Evolutionary conservation across 2,329 filamentous ascomycete genomes (phyloP).

Genomic region (Aspergillus tubingensis): DNA sequence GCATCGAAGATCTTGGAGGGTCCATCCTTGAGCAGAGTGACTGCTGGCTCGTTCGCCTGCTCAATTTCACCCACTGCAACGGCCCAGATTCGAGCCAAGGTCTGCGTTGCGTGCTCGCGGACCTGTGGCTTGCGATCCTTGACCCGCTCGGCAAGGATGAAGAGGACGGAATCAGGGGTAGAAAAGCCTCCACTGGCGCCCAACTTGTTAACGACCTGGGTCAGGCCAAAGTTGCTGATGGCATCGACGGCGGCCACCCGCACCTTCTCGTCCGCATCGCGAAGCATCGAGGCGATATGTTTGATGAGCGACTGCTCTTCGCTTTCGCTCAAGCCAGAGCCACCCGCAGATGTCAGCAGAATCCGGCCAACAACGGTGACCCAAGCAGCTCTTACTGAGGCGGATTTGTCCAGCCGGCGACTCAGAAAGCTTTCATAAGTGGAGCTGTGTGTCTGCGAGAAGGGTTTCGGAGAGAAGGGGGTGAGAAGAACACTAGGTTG

Average conservation of each 20-base stretch:
- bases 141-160: constrained; percentile 80
- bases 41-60: constrained; percentile 75
- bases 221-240: constrained; percentile 77
- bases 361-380: constrained; percentile 81
- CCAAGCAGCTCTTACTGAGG: constrained; percentile 82
- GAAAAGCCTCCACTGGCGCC: constrained; percentile 73
- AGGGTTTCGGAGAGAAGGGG: constrained; percentile 84
- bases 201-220: constrained; percentile 78
- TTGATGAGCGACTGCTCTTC: constrained; percentile 77
- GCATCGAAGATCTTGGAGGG: constrained; percentile 83
- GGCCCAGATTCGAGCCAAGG: constrained; percentile 88
- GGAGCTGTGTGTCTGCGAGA: constrained; percentile 75
- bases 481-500: constrained; percentile 69
- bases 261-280: constrained; percentile 88
- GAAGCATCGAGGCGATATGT: constrained; percentile 75
- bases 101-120: constrained; percentile 80
- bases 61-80: constrained; percentile 85
- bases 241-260: constrained; percentile 85
- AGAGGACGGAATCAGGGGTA: constrained; percentile 75
- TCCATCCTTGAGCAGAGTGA: constrained; percentile 73
- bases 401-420: constrained; percentile 81
- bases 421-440: constrained; percentile 84
- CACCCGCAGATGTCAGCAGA: constrained; percentile 84
- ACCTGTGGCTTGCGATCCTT: constrained; percentile 82
- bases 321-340: constrained; percentile 79